phyloP scores from a whole-genome alignment of 305 asterid genomes.

The Rubia occidens region DNA sequence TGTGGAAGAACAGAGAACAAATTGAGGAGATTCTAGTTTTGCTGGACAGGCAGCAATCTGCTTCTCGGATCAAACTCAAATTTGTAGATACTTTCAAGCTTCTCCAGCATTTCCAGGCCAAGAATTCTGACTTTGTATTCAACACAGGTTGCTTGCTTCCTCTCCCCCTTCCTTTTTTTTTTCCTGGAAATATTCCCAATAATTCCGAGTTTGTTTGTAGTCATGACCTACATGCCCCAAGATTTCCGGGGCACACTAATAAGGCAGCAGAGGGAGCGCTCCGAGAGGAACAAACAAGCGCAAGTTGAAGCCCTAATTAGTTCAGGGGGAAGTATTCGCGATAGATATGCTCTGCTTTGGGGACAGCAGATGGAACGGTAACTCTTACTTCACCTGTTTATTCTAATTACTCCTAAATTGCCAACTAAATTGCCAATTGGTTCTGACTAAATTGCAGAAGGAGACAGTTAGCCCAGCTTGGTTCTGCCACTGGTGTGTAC shows the following conservation, averaged over 20 bases:
- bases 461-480: constrained; percentile 88
- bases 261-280: constrained; percentile 93
- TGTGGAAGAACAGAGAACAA: constrained; percentile 96
- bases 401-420: no score
- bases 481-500: constrained; percentile 96
- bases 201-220: constrained; percentile 10
- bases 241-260: constrained; percentile 90
- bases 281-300: constrained; percentile 93
- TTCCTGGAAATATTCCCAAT: no score
- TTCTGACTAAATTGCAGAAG: no score
- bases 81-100: constrained; percentile 42
- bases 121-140: constrained; percentile 68
- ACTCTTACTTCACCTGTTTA: no score
- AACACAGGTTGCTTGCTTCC: constrained; percentile 44
- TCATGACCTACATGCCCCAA: constrained; percentile 98
- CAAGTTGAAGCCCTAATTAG: constrained; percentile 65
- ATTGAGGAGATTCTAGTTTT: constrained; percentile 72
- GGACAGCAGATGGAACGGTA: constrained; percentile 92
- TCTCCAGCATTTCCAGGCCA: constrained; percentile 57
- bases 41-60: constrained; percentile 54
- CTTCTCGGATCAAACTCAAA: constrained; percentile 43
- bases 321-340: constrained; percentile 85
- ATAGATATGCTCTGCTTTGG: constrained; percentile 79
- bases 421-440: no score
- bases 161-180: no score